Percentiles rank a stretch among this genome's conserved stretches.
Conservation (phyloP, 352 stramenopile species). For the Phytophthora chlamydospora region DNA sequence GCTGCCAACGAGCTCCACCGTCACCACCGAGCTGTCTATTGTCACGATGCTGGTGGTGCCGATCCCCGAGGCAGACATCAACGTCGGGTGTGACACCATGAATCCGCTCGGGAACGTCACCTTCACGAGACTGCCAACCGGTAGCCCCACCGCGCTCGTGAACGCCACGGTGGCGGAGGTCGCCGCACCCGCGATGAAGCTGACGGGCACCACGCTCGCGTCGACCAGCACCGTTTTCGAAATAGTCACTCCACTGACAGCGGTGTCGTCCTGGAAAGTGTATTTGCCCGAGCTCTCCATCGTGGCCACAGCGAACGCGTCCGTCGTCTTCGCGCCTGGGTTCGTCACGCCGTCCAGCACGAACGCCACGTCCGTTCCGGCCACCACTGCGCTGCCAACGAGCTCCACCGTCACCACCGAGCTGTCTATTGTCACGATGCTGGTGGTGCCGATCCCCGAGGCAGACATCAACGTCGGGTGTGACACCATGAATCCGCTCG, state of each 20-base stretch:
- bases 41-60: conserved; percentile 38
- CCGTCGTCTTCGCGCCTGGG: conserved; percentile 48
- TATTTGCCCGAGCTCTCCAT: conserved; percentile 33
- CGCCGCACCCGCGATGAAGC: conserved; percentile 33
- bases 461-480: conserved; percentile 18
- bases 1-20: conserved; percentile 34
- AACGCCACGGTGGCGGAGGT: conserved; percentile 41
- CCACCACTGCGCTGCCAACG: conserved; percentile 24
- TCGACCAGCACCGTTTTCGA: conserved; percentile 12
- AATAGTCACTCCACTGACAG: conserved; percentile 19
- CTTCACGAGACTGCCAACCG: conserved; percentile 39
- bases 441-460: conserved; percentile 35
- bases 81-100: conserved; percentile 24
- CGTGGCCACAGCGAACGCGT: conserved; percentile 43
- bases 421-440: conserved; percentile 43
- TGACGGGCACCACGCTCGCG: conserved; percentile 31
- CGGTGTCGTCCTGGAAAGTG: conserved; percentile 26
- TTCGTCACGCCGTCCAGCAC: conserved; percentile 58
- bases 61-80: conserved; percentile 34
- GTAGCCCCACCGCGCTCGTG: conserved; percentile 42
- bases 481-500: conserved; percentile 30
- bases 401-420: conserved; percentile 40
- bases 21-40: conserved; percentile 41
- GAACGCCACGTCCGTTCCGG: conserved; percentile 44
- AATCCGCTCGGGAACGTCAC: conserved; percentile 51